Conservation (phyloP, 2,329 filamentous ascomycete species). For the Colletotrichum truncatum region DNA sequence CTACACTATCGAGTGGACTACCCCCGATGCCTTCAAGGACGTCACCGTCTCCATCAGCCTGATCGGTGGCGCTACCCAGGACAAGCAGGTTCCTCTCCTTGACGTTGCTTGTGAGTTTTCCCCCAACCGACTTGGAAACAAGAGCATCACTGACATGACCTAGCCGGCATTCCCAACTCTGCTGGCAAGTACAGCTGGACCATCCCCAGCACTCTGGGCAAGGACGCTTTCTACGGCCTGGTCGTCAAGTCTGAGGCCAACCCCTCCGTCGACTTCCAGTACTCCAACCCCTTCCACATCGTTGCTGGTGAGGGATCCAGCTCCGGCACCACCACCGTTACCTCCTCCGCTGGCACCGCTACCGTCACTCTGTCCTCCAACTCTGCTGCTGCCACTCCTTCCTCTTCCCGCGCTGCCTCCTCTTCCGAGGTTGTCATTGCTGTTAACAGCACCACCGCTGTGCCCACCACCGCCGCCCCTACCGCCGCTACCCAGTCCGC, state of each 20-base stretch:
- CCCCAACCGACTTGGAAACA: neutral
- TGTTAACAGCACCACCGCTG: constrained; percentile 35
- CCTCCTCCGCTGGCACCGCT: constrained; percentile 36
- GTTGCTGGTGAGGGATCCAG: constrained; percentile 37
- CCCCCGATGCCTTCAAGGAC: constrained; percentile 49
- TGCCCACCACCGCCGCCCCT: constrained; percentile 31
- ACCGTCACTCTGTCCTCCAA: constrained; percentile 40
- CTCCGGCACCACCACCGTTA: constrained; percentile 35
- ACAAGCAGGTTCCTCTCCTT: constrained; percentile 50
- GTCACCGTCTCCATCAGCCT: constrained; percentile 61
- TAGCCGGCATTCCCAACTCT: constrained; percentile 58
- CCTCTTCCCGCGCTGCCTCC: constrained; percentile 23
- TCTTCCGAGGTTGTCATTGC: constrained; percentile 37
- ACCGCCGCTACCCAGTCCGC: constrained; percentile 27
- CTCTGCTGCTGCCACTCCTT: constrained; percentile 41
- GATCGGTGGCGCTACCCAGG: constrained; percentile 58
- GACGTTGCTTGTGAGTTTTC: constrained; percentile 60
- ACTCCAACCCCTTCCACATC: constrained; percentile 70
- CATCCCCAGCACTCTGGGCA: constrained; percentile 55
- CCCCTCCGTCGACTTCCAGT: constrained; percentile 62
- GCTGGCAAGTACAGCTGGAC: constrained; percentile 58
- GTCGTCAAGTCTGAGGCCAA: constrained; percentile 60
- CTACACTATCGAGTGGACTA: constrained; percentile 61
- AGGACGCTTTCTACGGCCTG: constrained; percentile 64
- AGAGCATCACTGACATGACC: constrained; percentile 30